Percentiles rank a stretch among this genome's conserved stretches.
Evolutionary conservation across 139 green algal species (phyloP).

Genomic region (Chloropicon primus): DNA sequence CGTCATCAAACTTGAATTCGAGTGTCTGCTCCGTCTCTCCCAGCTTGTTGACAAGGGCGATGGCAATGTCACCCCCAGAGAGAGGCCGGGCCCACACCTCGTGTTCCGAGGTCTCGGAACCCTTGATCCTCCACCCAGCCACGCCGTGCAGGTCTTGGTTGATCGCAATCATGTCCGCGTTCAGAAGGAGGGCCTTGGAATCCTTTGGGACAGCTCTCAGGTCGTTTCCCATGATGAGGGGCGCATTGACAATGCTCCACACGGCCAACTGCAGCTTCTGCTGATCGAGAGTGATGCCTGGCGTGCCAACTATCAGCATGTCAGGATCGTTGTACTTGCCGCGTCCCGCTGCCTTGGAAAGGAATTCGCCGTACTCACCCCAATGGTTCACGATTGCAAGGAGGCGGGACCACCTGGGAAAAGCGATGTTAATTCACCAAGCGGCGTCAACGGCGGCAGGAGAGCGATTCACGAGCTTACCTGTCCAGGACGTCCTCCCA

Average conservation of each 20-base stretch:
- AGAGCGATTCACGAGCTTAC: too few species aligned
- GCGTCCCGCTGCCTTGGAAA: slow-evolving; percentile 1
- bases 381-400: slow-evolving; percentile 1
- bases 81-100: too few species aligned
- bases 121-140: too few species aligned
- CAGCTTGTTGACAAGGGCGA: too few species aligned
- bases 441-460: too few species aligned
- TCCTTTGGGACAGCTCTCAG: not conserved
- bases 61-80: too few species aligned
- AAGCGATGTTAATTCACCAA: too few species aligned
- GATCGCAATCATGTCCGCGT: slow-evolving; percentile 23
- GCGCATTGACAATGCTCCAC: slow-evolving; percentile 8
- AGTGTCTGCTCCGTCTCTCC: too few species aligned
- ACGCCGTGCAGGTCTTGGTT: too few species aligned
- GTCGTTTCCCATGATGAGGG: slow-evolving; percentile 12
- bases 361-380: not conserved
- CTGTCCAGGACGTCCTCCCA: slow-evolving; percentile 7
- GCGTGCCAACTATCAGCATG: slow-evolving; percentile 14
- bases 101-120: too few species aligned
- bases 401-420: not conserved
- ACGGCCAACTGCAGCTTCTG: not conserved
- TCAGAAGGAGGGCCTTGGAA: slow-evolving; percentile 1
- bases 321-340: slow-evolving; percentile 9
- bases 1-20: too few species aligned
- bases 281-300: slow-evolving; percentile 1